These are phyloP conservation scores for Saccharomycopsis babjevae DNA, from an alignment of 805 yeast species.

Conservation along the genomic window DNA sequence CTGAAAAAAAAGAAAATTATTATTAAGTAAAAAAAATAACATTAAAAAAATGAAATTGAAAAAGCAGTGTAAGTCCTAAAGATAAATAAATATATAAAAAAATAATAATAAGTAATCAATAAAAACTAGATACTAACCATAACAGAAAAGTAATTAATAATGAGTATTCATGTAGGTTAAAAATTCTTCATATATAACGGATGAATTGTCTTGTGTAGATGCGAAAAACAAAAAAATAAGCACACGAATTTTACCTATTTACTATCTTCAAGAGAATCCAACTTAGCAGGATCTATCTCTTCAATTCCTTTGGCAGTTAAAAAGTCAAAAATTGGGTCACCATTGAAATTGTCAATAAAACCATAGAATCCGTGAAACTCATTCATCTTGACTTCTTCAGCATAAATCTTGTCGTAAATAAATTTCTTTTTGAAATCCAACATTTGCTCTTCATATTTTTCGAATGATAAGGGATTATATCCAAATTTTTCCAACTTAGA, in stretches of 20 bases:
- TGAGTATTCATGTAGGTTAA: too few relatives aligned
- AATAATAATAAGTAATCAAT: too few relatives aligned
- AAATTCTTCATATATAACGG: too few relatives aligned
- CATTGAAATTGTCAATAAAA: conserved; percentile 75
- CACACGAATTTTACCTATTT: neutral
- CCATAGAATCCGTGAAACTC: conserved; percentile 85
- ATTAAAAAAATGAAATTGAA: neutral
- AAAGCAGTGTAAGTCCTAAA: neutral
- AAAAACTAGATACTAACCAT: too few relatives aligned
- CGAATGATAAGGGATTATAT: conserved; percentile 63
- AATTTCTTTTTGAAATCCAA: conserved; percentile 76
- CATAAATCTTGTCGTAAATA: conserved; percentile 87
- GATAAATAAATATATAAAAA: neutral
- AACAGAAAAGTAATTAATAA: too few relatives aligned
- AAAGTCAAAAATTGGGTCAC: conserved; percentile 53
- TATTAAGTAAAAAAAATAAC: neutral
- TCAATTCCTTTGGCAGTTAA: conserved; percentile 18
- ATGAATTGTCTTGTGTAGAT: neutral
- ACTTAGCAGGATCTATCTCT: neutral
- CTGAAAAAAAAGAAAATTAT: neutral
- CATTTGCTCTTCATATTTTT: conserved; percentile 57
- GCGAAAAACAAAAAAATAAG: neutral
- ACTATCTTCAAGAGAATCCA: neutral
- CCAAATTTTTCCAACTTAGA: conserved; percentile 62
- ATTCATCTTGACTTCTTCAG: conserved; percentile 80